Evolutionary conservation across 1,284 basidiomycete species (phyloP).

Genomic region (Wolfiporia cocos): DNA sequence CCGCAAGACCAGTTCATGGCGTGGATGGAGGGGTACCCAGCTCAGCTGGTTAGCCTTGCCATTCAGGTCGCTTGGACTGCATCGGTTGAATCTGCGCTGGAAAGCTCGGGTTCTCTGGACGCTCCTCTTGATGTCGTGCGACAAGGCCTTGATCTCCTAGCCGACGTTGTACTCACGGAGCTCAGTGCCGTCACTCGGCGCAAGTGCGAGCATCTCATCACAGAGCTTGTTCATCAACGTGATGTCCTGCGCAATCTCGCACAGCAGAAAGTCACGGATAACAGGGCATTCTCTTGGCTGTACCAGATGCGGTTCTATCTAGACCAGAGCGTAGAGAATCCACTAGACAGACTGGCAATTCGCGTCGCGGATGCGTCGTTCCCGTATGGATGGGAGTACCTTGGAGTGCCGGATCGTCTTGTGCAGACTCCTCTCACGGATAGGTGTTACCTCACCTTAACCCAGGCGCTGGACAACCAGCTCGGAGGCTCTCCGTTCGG

Average conservation of each 20-base stretch:
- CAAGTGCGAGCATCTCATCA: slow-evolving; percentile 98
- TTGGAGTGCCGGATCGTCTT: slow-evolving; percentile 93
- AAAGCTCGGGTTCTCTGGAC: slow-evolving; percentile 50
- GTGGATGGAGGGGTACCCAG: slow-evolving; percentile 94
- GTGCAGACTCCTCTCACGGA: slow-evolving; percentile 99
- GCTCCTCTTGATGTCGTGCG: slow-evolving; percentile 71
- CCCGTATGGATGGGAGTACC: slow-evolving; percentile 98
- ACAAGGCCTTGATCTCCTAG: slow-evolving; percentile 87
- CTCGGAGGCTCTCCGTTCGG: slow-evolving; percentile 97
- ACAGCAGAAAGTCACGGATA: slow-evolving; percentile 56
- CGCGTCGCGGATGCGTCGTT: slow-evolving; percentile 90
- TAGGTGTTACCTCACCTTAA: slow-evolving; percentile 93
- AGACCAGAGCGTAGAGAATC: slow-evolving; percentile 63
- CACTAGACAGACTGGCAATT: slow-evolving; percentile 77
- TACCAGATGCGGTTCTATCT: slow-evolving; percentile 99
- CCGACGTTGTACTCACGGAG: slow-evolving; percentile 92
- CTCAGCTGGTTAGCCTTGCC: slow-evolving; percentile 92
- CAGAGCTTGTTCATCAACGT: slow-evolving; percentile 96
- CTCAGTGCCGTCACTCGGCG: slow-evolving; percentile 85
- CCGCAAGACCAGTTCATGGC: slow-evolving; percentile 65
- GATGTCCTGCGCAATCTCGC: slow-evolving; percentile 88
- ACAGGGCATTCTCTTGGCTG: slow-evolving; percentile 86
- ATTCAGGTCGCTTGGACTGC: slow-evolving; percentile 93
- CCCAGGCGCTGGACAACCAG: slow-evolving; percentile 92
- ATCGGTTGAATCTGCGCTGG: slow-evolving; percentile 74